phyloP scores from a whole-genome alignment of 2,329 filamentous ascomycete species.

The Dactylellina haptotyla region DNA sequence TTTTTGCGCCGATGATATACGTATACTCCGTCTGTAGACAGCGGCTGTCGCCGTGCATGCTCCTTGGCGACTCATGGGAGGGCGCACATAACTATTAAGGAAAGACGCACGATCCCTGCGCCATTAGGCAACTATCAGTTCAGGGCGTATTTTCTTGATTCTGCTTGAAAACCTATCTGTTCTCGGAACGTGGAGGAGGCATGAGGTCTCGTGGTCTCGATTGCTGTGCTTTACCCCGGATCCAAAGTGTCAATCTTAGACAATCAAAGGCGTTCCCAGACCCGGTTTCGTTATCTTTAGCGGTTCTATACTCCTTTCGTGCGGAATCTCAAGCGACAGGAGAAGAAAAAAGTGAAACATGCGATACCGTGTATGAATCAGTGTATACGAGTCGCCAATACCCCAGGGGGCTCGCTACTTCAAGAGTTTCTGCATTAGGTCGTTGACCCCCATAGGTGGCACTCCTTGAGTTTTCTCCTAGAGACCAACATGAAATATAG shows the following conservation, averaged over 20 bases:
- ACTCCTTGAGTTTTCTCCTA: neutral
- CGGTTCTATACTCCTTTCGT: neutral
- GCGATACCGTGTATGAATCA: neutral
- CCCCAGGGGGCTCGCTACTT: neutral
- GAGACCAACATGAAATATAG: neutral
- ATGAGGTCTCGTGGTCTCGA: conserved; percentile 4
- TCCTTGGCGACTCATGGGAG: neutral
- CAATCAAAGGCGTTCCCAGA: neutral
- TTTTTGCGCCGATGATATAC: no score
- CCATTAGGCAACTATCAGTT: conserved; percentile 7
- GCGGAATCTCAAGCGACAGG: neutral
- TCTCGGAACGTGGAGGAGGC: neutral
- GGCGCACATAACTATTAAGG: conserved; percentile 7
- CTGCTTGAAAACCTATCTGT: neutral
- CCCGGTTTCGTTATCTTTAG: neutral
- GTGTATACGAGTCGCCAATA: neutral
- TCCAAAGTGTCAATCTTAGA: neutral
- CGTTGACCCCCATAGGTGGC: neutral
- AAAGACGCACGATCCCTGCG: conserved; percentile 11
- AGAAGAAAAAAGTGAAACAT: neutral
- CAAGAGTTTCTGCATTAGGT: neutral
- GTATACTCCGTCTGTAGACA: neutral
- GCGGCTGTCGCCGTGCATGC: neutral
- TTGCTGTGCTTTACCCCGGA: neutral
- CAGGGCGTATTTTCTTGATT: conserved; percentile 1